Conservation (phyloP, 2,329 filamentous ascomycete genomes). For the Pezicula radicicola region DNA sequence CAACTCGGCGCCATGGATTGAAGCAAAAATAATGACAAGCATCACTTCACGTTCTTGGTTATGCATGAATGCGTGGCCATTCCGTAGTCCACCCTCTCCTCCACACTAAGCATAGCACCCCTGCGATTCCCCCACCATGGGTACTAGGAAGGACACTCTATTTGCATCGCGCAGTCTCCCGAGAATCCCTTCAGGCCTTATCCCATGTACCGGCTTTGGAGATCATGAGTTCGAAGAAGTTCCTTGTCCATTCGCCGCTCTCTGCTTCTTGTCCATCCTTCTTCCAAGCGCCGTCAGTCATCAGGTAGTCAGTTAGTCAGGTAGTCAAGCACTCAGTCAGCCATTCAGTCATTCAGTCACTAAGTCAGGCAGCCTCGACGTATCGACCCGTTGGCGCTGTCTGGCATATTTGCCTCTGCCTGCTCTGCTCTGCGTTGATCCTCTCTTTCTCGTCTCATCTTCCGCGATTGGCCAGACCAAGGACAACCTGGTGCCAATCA, state of each 20-base stretch:
- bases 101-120: conserved; percentile 19
- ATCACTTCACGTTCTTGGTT: conserved; percentile 27
- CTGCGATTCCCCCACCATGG: conserved; percentile 24
- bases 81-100: conserved; percentile 19
- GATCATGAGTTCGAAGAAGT: conserved; percentile 29
- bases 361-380: conserved; percentile 15
- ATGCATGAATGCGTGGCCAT: conserved; percentile 33
- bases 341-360: neutral
- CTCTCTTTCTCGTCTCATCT: conserved; percentile 24
- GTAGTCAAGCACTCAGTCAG: neutral
- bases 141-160: conserved; percentile 16
- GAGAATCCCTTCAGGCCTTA: conserved; percentile 24
- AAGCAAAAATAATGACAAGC: conserved; percentile 12
- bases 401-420: neutral
- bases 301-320: neutral
- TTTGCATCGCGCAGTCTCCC: conserved; percentile 31
- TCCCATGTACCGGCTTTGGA: conserved; percentile 23
- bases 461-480: conserved; percentile 38
- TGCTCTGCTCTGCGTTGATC: neutral
- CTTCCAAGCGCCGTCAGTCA: neutral
- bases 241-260: conserved; percentile 21
- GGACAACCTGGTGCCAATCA: conserved; percentile 39
- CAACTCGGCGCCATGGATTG: conserved; percentile 10
- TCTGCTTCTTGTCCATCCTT: neutral
- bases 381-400: conserved; percentile 26